Evolutionary conservation across 805 yeast species (phyloP), one percentile per base, ranked within the genome.

Genomic region (Millerozyma miso): DNA sequence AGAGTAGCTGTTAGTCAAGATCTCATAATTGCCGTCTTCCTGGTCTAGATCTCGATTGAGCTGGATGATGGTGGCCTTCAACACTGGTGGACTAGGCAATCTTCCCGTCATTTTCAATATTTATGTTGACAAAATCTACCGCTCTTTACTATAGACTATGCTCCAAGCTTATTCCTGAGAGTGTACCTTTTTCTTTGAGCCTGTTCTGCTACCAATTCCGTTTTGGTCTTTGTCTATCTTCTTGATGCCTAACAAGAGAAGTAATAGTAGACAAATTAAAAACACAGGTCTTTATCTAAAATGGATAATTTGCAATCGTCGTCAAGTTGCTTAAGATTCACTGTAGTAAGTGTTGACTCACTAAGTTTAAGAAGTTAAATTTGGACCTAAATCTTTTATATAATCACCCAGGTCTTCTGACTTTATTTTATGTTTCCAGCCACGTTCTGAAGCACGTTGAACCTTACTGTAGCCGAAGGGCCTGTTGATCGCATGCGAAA

Each of bases 11-110:
- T 69, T 67, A 19, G 73, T 67, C 42, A 70, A 59, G 5, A 70
- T 67, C 48, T 69, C 74, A 43, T 66, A 70, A 52, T 66, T 69
- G 38, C 60, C 63, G 46, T 65, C 71, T 19, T 67, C 73, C 14
- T 59, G 60, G 43, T 70, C 76, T 38, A 69, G 51, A 33, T 70
- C 74, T 49, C 66, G 69, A 43, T 70, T 70, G 39, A 70, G 55
- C 45, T 69, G 76, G 36, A 69, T 69, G 23, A 70, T 70, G 14
- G 76, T 70, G 4, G 76, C 67, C 50, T 70, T 70, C 41, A 70
- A 62, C 10, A 62, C 59, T 4, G 76, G 76, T 1, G 74, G 76
- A 13, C 57, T 52, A 7, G 73, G 73, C 31, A 67, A 55, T 31
- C 34, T 32, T 32, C 17, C 17, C n/a, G 14, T 15, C 34, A 32